phyloP scores from a whole-genome alignment of 106 monocot genomes.

The Acorus gramineus region DNA sequence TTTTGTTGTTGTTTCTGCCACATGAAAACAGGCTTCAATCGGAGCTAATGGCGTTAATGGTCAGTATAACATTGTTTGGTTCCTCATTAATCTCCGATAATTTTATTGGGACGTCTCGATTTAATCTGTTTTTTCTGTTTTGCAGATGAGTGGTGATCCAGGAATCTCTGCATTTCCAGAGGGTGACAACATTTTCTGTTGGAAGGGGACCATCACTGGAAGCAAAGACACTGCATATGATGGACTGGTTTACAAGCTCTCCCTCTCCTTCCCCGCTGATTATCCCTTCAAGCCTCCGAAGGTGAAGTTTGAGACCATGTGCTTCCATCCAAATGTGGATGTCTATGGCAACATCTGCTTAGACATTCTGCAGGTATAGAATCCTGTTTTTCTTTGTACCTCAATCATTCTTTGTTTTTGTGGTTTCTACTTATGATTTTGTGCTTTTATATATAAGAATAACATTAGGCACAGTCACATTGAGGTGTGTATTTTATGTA shows the following conservation, averaged over 20 bases:
- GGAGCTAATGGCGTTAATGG: constrained; percentile 92
- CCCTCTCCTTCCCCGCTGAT: constrained; percentile 64
- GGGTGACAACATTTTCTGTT: constrained; percentile 89
- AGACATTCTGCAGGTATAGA: constrained; percentile 84
- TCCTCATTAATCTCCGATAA: no score
- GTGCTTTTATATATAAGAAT: no score
- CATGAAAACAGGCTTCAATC: constrained; percentile 60
- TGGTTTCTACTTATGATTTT: background rate
- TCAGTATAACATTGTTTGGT: constrained; percentile 12
- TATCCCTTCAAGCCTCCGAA: constrained; percentile 99
- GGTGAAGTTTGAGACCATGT: constrained; percentile 72
- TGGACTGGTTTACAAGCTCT: constrained; percentile 74
- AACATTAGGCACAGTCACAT: no score
- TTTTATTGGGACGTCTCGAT: no score
- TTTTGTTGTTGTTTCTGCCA: no score
- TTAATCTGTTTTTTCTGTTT: background rate
- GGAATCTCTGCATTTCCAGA: constrained; percentile 93
- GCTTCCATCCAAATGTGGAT: constrained; percentile 96
- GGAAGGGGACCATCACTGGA: constrained; percentile 91
- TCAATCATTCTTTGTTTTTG: background rate
- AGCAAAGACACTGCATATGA: constrained; percentile 87
- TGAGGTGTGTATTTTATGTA: no score
- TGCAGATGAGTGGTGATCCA: constrained; percentile 90
- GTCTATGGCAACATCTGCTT: constrained; percentile 80
- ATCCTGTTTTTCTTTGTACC: background rate